These are phyloP conservation scores for Castanopsis chinensis DNA, from an alignment of 306 rosid genomes.

Conservation along the genomic window DNA sequence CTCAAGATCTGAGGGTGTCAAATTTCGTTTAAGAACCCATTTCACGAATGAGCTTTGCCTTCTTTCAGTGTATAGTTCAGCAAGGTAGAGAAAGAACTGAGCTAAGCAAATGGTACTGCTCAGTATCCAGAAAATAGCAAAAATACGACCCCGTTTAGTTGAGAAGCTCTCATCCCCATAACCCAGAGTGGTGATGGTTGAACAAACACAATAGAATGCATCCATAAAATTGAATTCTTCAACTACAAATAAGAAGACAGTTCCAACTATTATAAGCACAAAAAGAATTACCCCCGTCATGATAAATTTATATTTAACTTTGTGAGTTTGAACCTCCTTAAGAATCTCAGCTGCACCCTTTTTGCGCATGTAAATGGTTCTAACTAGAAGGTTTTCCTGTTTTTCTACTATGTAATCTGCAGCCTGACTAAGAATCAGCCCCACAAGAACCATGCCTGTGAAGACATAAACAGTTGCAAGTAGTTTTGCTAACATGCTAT, in stretches of 20 bases:
- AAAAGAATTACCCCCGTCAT: conserved; percentile 34
- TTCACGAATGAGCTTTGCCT: conserved; percentile 58
- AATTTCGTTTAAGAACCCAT: conserved; percentile 51
- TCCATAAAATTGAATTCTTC: conserved; percentile 57
- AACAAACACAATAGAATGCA: conserved; percentile 79
- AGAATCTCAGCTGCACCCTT: conserved; percentile 38
- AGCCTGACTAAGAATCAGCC: conserved; percentile 67
- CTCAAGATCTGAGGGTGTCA: conserved; percentile 64
- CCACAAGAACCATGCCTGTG: conserved; percentile 66
- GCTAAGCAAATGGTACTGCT: conserved; percentile 81
- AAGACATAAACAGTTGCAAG: conserved; percentile 76
- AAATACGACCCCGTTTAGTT: conserved; percentile 50
- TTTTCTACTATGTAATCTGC: conserved; percentile 78
- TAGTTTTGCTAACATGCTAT: conserved; percentile 55
- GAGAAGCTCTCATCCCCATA: conserved; percentile 88
- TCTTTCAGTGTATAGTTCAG: conserved; percentile 59
- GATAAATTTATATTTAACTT: conserved; percentile 54
- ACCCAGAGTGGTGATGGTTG: conserved; percentile 82
- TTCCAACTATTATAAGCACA: conserved; percentile 50
- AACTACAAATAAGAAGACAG: conserved; percentile 42
- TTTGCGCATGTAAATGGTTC: conserved; percentile 39
- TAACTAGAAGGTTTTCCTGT: conserved; percentile 60
- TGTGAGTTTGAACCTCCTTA: conserved; percentile 44
- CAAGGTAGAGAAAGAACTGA: conserved; percentile 69
- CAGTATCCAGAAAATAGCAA: conserved; percentile 80